Percentiles rank a stretch among this genome's conserved stretches.
These are phyloP conservation scores for Nitzschia sp. DNA, from an alignment of 108 stramenopile species.

Conservation along the genomic window DNA sequence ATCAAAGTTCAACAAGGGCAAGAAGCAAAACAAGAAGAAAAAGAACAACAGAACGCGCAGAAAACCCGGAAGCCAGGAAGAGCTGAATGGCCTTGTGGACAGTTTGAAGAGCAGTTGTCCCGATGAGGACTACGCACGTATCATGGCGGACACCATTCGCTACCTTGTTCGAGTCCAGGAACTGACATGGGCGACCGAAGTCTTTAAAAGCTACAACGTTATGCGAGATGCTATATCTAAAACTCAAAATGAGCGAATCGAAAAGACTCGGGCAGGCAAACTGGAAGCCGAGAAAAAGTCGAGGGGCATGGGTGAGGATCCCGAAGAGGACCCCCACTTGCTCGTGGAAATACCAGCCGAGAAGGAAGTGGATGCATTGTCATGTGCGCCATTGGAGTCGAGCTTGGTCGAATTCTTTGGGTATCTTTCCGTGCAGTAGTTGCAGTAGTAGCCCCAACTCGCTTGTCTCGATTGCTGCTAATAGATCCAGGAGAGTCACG, in stretches of 20 bases:
- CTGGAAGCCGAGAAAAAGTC: slow-evolving; percentile 22
- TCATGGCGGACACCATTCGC: slow-evolving; percentile 66
- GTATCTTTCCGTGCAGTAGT: slow-evolving; percentile 14
- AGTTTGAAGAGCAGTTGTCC: slow-evolving; percentile 54
- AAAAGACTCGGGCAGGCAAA: slow-evolving; percentile 17
- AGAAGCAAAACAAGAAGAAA: slow-evolving; percentile 75
- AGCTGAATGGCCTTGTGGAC: slow-evolving; percentile 60
- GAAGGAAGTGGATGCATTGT: slow-evolving; percentile 54
- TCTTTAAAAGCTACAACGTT: slow-evolving; percentile 54
- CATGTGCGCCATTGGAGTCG: slow-evolving; percentile 40
- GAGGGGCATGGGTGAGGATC: slow-evolving; percentile 32
- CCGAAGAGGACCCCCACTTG: slow-evolving; percentile 35
- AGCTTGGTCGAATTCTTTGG: slow-evolving; percentile 32
- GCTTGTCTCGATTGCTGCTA: too few species aligned
- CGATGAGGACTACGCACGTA: slow-evolving; percentile 42
- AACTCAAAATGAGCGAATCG: slow-evolving; percentile 30
- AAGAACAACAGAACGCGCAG: slow-evolving; percentile 42
- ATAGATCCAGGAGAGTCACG: not conserved
- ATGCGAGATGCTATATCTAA: slow-evolving; percentile 33
- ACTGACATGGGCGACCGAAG: slow-evolving; percentile 34
- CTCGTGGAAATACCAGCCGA: slow-evolving; percentile 57
- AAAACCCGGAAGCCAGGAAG: slow-evolving; percentile 82
- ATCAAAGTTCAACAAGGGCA: slow-evolving; percentile 84
- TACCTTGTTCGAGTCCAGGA: slow-evolving; percentile 61
- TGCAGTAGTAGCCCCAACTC: not conserved